phyloP scores from a whole-genome alignment of 495 filamentous ascomycete genomes.

The Neurospora africana region DNA sequence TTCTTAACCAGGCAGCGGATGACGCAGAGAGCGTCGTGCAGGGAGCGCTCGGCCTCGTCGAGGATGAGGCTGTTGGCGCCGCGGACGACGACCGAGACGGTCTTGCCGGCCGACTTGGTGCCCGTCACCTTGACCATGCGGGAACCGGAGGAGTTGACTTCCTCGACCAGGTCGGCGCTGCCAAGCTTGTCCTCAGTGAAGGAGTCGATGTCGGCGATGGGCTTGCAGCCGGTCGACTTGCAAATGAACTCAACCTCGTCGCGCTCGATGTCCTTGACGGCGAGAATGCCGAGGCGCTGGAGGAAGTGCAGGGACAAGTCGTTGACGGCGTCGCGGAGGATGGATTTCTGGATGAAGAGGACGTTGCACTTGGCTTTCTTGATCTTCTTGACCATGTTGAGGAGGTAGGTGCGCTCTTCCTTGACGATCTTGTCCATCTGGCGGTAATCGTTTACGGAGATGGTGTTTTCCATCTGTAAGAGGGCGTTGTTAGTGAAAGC shows the following conservation, averaged over 20 bases:
- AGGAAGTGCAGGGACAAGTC: conserved; percentile 95
- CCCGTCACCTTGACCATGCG: conserved; percentile 92
- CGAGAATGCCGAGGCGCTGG: conserved; percentile 89
- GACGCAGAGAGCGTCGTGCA: conserved; percentile 96
- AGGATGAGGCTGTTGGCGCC: conserved; percentile 92
- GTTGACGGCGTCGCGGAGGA: conserved; percentile 94
- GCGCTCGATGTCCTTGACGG: conserved; percentile 93
- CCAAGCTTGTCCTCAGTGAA: conserved; percentile 99
- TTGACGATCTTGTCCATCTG: conserved; percentile 99
- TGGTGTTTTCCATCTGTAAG: conserved; percentile 92
- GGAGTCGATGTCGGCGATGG: conserved; percentile 95
- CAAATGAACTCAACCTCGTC: conserved; percentile 99
- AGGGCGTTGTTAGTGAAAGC: neutral
- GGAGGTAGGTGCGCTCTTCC: conserved; percentile 93
- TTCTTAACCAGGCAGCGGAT: conserved; percentile 98
- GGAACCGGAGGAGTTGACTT: conserved; percentile 74
- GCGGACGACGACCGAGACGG: conserved; percentile 84
- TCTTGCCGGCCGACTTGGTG: conserved; percentile 70
- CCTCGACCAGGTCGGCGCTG: conserved; percentile 89
- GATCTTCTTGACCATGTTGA: conserved; percentile 99
- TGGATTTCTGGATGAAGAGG: conserved; percentile 95
- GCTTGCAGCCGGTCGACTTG: conserved; percentile 96
- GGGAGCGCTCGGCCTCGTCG: conserved; percentile 89
- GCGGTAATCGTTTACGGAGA: conserved; percentile 96
- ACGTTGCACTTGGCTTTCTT: conserved; percentile 99